Conservation (phyloP, 31 red algal genomes). For the Bonnemaisonia californica region DNA sequence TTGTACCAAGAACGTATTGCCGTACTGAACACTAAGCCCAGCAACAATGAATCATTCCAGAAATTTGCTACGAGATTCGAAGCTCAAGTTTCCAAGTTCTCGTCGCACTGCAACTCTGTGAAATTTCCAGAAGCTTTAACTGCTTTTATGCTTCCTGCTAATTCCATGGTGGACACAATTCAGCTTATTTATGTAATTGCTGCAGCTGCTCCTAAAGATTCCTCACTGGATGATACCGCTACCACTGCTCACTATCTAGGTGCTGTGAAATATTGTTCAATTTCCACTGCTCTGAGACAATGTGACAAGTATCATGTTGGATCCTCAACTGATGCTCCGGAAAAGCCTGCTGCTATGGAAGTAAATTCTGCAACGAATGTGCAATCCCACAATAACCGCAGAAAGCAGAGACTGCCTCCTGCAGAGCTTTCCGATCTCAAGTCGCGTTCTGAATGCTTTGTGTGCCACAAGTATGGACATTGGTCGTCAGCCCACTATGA, state of each 20-base stretch:
- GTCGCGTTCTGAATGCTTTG: not conserved
- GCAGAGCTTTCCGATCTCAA: not conserved
- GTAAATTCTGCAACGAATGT: too few relatives aligned
- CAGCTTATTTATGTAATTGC: not conserved
- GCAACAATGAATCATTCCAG: slow-evolving; percentile 23
- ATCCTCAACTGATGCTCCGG: not conserved
- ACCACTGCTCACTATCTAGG: not conserved
- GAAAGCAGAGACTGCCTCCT: not conserved
- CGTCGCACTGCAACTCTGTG: not conserved
- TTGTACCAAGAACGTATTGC: not conserved
- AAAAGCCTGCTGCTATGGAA: not conserved
- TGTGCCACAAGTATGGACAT: slow-evolving; percentile 1
- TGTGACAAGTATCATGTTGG: not conserved
- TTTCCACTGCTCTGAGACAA: slow-evolving; percentile 8
- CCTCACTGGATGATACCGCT: not conserved
- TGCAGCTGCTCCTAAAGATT: not conserved
- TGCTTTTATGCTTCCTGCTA: slow-evolving; percentile 17
- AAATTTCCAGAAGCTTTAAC: slow-evolving; percentile 3
- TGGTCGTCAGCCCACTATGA: not conserved
- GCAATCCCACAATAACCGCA: too few relatives aligned
- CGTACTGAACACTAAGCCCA: not conserved
- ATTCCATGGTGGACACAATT: not conserved
- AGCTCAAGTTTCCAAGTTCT: not conserved
- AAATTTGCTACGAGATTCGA: slow-evolving; percentile 20
- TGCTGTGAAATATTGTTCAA: not conserved